A percentile compares a stretch with the other conserved stretches of the same genome.
phyloP scores from a whole-genome alignment of 2,329 filamentous ascomycete genomes.

The Botryotinia globosa region DNA sequence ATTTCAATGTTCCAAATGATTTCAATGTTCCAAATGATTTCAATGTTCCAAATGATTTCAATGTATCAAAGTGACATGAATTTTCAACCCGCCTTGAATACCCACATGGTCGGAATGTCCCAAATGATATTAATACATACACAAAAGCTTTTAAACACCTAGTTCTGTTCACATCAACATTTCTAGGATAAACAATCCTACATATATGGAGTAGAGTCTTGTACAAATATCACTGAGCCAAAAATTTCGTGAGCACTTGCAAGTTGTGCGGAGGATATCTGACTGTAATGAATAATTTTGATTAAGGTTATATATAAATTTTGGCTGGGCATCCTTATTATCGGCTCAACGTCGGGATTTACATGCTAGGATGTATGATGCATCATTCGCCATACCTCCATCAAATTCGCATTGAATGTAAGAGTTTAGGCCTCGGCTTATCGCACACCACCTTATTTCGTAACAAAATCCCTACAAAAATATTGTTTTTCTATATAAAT shows the following conservation, averaged over 20 bases:
- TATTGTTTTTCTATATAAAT: no score
- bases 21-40: not conserved
- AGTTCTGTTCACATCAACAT: not conserved
- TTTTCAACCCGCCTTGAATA: not conserved
- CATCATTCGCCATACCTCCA: not conserved
- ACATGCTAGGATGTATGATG: not conserved
- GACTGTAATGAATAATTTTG: not conserved
- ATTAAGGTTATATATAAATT: no score
- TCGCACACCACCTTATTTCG: no score
- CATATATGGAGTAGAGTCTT: not conserved
- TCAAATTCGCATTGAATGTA: slow-evolving; percentile 3
- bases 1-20: not conserved
- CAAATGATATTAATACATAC: not conserved
- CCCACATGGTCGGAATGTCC: not conserved
- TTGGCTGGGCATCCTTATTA: not conserved
- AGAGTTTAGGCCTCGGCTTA: no score
- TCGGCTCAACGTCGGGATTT: slow-evolving; percentile 1
- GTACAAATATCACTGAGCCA: not conserved
- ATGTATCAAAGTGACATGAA: not conserved
- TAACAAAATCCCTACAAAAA: no score
- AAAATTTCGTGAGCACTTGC: not conserved
- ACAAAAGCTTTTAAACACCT: not conserved
- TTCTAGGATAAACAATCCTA: not conserved
- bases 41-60: not conserved
- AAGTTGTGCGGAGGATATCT: not conserved